These are phyloP conservation scores for Lachnellula willkommii DNA, from an alignment of 2,329 filamentous ascomycete genomes.

Conservation along the genomic window DNA sequence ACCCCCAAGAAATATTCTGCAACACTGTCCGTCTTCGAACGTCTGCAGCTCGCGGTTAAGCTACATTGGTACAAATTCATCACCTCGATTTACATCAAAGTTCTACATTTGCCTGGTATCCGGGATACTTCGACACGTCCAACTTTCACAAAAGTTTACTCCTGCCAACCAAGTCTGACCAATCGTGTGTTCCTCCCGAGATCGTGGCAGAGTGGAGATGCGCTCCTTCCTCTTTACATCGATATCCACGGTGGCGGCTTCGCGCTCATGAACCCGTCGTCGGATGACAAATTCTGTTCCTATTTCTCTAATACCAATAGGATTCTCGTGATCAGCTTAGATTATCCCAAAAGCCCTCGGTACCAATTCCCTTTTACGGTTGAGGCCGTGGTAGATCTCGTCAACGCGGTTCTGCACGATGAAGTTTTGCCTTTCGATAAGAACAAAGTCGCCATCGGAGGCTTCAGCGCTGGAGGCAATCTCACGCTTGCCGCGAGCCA, in stretches of 20 bases:
- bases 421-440: conserved; percentile 41
- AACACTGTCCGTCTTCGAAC: conserved; percentile 6
- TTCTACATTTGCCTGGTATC: conserved; percentile 13
- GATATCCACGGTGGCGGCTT: conserved; percentile 51
- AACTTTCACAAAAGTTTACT: conserved; percentile 19
- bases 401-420: conserved; percentile 40
- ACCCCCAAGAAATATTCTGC: background rate
- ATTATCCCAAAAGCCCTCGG: conserved; percentile 45
- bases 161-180: conserved; percentile 20
- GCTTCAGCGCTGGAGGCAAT: conserved; percentile 50
- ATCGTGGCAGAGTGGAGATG: conserved; percentile 18
- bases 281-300: conserved; percentile 45
- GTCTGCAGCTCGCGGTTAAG: conserved; percentile 4
- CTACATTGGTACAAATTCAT: conserved; percentile 13
- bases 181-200: conserved; percentile 36
- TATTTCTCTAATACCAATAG: conserved; percentile 37
- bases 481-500: conserved; percentile 41
- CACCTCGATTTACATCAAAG: conserved; percentile 2
- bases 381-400: conserved; percentile 42
- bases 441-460: conserved; percentile 38
- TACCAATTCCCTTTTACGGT: conserved; percentile 41
- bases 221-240: conserved; percentile 38
- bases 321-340: conserved; percentile 42
- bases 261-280: conserved; percentile 37
- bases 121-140: conserved; percentile 15